phyloP scores from a whole-genome alignment of 2,329 filamentous ascomycete species.

The Trichoderma semiorbis region DNA sequence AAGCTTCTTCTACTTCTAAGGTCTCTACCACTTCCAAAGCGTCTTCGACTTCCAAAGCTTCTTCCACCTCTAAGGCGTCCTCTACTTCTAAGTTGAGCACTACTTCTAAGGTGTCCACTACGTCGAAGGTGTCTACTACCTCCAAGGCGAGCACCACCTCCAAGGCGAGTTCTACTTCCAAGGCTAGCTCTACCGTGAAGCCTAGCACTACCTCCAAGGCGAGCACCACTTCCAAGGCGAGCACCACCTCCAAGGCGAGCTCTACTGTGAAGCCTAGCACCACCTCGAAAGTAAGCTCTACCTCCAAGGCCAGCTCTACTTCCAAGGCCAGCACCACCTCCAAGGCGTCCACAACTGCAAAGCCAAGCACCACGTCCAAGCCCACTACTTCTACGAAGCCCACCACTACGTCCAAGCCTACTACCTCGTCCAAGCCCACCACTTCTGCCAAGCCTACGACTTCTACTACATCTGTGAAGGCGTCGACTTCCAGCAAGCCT shows the following conservation, averaged over 20 bases:
- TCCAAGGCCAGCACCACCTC: conserved; percentile 10
- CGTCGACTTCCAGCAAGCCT: conserved; percentile 4
- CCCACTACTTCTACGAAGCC: not conserved
- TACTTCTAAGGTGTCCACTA: not conserved
- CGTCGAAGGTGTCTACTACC: conserved; percentile 7
- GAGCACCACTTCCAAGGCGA: not conserved
- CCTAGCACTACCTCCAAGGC: not conserved
- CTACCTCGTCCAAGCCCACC: not conserved
- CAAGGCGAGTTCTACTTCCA: not conserved
- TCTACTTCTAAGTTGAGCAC: not conserved
- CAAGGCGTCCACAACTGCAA: not conserved
- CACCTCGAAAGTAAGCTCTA: not conserved
- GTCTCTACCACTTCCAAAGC: not conserved
- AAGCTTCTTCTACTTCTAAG: not conserved
- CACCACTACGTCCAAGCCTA: not conserved
- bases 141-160: not conserved
- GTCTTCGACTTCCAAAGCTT: not conserved
- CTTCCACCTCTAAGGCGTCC: not conserved
- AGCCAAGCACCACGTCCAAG: not conserved
- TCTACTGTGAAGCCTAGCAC: not conserved
- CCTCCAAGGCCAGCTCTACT: not conserved
- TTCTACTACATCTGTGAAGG: conserved; percentile 1
- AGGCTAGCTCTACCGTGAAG: not conserved
- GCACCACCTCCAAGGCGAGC: not conserved
- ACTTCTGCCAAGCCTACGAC: conserved; percentile 11